Conservation (phyloP, 2,329 filamentous ascomycete genomes). For the Cercospora sesami region DNA sequence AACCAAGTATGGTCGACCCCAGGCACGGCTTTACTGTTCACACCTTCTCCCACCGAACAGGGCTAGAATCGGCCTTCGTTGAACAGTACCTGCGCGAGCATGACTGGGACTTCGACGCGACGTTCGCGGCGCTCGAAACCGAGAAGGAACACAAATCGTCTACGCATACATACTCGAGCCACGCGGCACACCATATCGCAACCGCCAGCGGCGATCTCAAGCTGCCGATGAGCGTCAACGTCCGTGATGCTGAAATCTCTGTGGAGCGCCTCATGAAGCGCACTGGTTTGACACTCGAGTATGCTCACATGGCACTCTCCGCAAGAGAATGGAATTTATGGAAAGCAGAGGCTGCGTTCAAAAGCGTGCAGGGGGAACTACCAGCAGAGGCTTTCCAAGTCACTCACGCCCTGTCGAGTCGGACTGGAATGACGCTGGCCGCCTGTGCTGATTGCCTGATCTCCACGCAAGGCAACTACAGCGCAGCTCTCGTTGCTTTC, state of each 20-base stretch:
- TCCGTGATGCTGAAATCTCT: background rate
- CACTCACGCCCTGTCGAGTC: background rate
- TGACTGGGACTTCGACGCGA: background rate
- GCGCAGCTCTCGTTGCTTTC: background rate
- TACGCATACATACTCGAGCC: background rate
- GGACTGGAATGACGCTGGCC: slow-evolving; percentile 1
- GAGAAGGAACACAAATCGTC: background rate
- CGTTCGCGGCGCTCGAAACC: background rate
- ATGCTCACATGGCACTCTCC: background rate
- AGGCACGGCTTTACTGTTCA: background rate
- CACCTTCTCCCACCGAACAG: background rate
- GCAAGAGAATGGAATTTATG: background rate
- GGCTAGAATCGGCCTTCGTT: background rate
- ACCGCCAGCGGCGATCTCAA: background rate
- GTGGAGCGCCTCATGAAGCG: background rate
- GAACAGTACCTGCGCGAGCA: background rate
- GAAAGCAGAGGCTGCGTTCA: background rate
- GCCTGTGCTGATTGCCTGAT: background rate
- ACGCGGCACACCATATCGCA: background rate
- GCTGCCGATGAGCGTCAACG: background rate
- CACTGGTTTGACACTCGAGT: background rate
- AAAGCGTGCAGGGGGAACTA: background rate
- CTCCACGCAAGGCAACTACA: background rate
- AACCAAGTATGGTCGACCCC: background rate
- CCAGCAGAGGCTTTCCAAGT: background rate